These are phyloP conservation scores for Penicillium sp. DNA, from an alignment of 2,329 filamentous ascomycete genomes.

Conservation along the genomic window DNA sequence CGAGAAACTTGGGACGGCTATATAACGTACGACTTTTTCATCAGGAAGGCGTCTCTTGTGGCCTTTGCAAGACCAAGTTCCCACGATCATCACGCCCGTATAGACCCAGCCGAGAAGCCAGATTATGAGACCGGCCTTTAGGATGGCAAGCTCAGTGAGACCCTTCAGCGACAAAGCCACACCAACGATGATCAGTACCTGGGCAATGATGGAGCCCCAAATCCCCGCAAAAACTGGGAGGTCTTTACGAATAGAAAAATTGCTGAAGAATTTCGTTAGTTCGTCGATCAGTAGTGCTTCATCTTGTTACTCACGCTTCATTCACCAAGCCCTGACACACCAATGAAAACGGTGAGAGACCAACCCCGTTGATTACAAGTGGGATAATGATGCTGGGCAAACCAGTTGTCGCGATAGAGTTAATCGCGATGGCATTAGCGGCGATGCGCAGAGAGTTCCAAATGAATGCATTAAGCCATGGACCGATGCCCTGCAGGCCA, in stretches of 20 bases:
- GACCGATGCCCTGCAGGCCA: constrained; percentile 3
- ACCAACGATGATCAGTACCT: constrained; percentile 8
- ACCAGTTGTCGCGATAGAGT: constrained; percentile 5
- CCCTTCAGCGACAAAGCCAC: constrained; percentile 8
- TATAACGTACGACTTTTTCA: constrained; percentile 2
- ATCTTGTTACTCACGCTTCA: constrained; percentile 6
- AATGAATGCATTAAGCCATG: constrained; percentile 11
- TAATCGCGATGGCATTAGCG: constrained; percentile 11
- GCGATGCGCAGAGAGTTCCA: constrained; percentile 6
- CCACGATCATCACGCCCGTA: neutral
- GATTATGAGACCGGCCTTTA: constrained; percentile 7
- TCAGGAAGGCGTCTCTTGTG: neutral
- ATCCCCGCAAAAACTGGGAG: constrained; percentile 1
- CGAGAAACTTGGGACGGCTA: neutral
- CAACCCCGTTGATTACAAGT: constrained; percentile 8
- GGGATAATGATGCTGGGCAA: constrained; percentile 3
- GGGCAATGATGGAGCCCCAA: constrained; percentile 7
- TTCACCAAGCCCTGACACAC: constrained; percentile 10
- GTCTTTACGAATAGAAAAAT: constrained; percentile 12
- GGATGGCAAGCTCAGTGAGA: neutral
- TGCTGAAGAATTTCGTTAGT: neutral
- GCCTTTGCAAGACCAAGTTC: neutral
- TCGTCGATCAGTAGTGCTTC: neutral
- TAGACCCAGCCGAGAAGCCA: constrained; percentile 9
- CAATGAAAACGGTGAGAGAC: constrained; percentile 10